Conservation (phyloP, 2,329 filamentous ascomycete genomes). For the Claviceps humidiphila region DNA sequence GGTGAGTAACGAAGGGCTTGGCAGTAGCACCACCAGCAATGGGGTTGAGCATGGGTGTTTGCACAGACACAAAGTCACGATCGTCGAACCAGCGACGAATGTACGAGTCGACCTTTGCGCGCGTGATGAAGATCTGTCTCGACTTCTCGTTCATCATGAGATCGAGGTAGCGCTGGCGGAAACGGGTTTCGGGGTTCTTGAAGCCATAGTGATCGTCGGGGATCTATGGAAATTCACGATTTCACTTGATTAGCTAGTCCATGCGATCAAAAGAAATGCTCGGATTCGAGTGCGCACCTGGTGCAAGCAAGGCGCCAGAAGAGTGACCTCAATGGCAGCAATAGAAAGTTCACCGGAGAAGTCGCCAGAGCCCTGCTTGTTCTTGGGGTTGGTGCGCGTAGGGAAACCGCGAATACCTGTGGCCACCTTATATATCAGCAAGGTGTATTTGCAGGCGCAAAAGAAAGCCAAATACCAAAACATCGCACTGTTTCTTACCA, state of each 20-base stretch:
- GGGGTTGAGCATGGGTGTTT: slow-evolving; percentile 95
- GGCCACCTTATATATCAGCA: neutral
- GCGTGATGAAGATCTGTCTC: slow-evolving; percentile 69
- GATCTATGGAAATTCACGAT: slow-evolving; percentile 13
- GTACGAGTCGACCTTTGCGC: slow-evolving; percentile 78
- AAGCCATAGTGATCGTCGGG: slow-evolving; percentile 88
- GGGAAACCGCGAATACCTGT: slow-evolving; percentile 18
- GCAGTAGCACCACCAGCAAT: slow-evolving; percentile 94
- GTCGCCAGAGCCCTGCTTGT: slow-evolving; percentile 61
- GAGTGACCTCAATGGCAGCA: slow-evolving; percentile 73
- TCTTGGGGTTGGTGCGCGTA: slow-evolving; percentile 71
- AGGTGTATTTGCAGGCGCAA: neutral
- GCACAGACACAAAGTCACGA: slow-evolving; percentile 81
- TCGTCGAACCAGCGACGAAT: slow-evolving; percentile 82
- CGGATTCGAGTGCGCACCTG: slow-evolving; percentile 39
- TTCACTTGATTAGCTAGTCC: neutral
- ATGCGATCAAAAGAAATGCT: neutral
- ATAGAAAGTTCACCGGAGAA: slow-evolving; percentile 72
- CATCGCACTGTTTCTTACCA: slow-evolving; percentile 28
- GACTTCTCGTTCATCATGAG: slow-evolving; percentile 91
- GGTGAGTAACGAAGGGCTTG: slow-evolving; percentile 82
- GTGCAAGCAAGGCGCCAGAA: slow-evolving; percentile 84
- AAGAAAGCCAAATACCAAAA: neutral
- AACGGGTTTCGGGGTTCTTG: slow-evolving; percentile 87
- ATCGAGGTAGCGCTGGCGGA: slow-evolving; percentile 88